Percentiles rank a stretch among this genome's conserved stretches.
phyloP scores from a whole-genome alignment of 1,284 basidiomycete species.

The Ceratobasidium sp. region DNA sequence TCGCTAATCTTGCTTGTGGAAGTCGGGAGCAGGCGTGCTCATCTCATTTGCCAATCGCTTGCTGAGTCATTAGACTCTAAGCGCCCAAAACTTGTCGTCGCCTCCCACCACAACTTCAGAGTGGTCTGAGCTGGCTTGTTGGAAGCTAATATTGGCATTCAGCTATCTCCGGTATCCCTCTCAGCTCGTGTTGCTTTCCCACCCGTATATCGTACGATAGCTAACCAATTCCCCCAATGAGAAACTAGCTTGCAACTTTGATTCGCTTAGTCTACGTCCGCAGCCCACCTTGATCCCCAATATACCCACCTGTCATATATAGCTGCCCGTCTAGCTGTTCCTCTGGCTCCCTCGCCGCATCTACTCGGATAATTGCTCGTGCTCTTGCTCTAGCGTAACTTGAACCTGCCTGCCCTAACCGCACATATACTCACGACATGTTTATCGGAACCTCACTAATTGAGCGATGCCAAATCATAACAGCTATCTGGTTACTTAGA shows the following conservation, averaged over 20 bases:
- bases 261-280: too few relatives aligned
- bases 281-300: not conserved
- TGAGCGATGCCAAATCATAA: not conserved
- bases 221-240: not conserved
- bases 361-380: too few relatives aligned
- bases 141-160: too few relatives aligned
- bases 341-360: too few relatives aligned
- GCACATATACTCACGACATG: not conserved
- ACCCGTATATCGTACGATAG: not conserved
- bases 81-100: conserved; percentile 7
- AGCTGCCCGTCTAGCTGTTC: too few relatives aligned
- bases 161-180: too few relatives aligned
- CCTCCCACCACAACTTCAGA: too few relatives aligned
- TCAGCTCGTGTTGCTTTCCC: not conserved
- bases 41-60: not conserved
- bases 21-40: not conserved
- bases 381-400: not conserved
- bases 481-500: conserved; percentile 6
- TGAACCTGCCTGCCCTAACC: not conserved
- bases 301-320: not conserved
- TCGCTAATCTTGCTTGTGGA: not conserved
- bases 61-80: not conserved
- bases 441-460: conserved; percentile 19
- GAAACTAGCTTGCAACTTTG: too few relatives aligned
- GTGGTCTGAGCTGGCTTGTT: too few relatives aligned